These are phyloP conservation scores for Spencermartinsiella ligniputridi DNA, from an alignment of 1,139 yeast species.

Conservation along the genomic window DNA sequence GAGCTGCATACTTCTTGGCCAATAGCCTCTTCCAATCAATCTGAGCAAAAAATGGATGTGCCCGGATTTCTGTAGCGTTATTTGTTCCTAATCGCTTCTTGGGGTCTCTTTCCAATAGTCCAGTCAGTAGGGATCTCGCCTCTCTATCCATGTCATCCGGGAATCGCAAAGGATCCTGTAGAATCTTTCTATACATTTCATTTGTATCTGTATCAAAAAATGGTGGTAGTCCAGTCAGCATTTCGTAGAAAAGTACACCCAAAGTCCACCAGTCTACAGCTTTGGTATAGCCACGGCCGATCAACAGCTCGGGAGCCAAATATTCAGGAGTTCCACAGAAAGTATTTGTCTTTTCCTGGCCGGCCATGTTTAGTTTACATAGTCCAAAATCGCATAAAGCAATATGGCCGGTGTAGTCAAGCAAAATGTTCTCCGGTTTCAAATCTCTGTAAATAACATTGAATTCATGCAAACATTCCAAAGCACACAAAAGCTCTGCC, in stretches of 20 bases:
- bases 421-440: slow-evolving; percentile 89
- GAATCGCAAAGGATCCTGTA: slow-evolving; percentile 82
- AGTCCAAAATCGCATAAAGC: slow-evolving; percentile 96
- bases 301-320: slow-evolving; percentile 86
- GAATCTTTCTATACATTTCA: slow-evolving; percentile 87
- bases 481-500: slow-evolving; percentile 87
- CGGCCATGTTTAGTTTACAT: slow-evolving; percentile 90
- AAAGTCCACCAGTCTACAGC: slow-evolving; percentile 99
- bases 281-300: slow-evolving; percentile 92
- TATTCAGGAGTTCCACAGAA: slow-evolving; percentile 98
- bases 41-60: slow-evolving; percentile 82
- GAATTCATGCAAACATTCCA: slow-evolving; percentile 84
- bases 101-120: slow-evolving; percentile 83
- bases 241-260: slow-evolving; percentile 88
- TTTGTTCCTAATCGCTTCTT: slow-evolving; percentile 65
- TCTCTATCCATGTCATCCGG: slow-evolving; percentile 86
- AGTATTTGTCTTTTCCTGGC: slow-evolving; percentile 83
- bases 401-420: slow-evolving; percentile 95
- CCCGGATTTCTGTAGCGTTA: slow-evolving; percentile 82
- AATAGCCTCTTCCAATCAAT: slow-evolving; percentile 86
- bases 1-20: slow-evolving; percentile 89
- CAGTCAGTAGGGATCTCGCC: slow-evolving; percentile 76
- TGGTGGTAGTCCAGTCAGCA: slow-evolving; percentile 96
- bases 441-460: slow-evolving; percentile 92
- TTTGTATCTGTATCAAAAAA: slow-evolving; percentile 94